Base-by-base conservation (phyloP, 2,329 filamentous ascomycete species). In the Cadophora malorum region DNA sequence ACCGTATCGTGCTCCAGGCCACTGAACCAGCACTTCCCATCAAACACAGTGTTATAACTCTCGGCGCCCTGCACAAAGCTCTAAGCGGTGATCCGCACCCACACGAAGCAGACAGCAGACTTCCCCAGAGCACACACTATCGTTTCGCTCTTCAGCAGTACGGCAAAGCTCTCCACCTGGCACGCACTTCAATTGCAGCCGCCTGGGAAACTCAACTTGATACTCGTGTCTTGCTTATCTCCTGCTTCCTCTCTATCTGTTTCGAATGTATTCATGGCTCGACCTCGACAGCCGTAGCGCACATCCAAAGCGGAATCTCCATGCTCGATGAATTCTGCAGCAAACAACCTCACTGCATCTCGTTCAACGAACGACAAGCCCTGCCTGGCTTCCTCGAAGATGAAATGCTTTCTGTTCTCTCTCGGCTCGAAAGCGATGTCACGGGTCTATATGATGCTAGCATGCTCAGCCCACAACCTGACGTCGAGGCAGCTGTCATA, bases 61-160 rank as follows among this genome's bases (percentile, higher is more conserved):
- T 55, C 4, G 52, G 52, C 12, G 52, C 52, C 16, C 16, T 55
- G 1, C 52, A 55, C 28, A 55, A 55, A 31, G 28, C 25, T 6
- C 16, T 55, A 33, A 12, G 33, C 16, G 25, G 25, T 12, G 52
- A 55, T n/a, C 25, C 52, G 3, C 33, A 31, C 25, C 28, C 52
- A 16, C 25, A 55, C 52, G 28, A 14, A 55, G 21, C 21, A 53
- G 12, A 55, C 28, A 31, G 4, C 52, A 55, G 33, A 28, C 16
- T 55, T 8, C 28, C 16, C 8, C 52, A 56, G n/a, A 56, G n/a
- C 31, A 5, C 6, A 4, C 53, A 56, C 53, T 56, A 56, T 19
- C 53, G 28, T 21, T 56, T 56, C 7, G 53, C 53, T 35, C 53
- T 56, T 10, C 53, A 56, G 16, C 53, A 56, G 38, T 56, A 56